phyloP scores from a whole-genome alignment of 805 yeast species.

The Kuraishia cidri region DNA sequence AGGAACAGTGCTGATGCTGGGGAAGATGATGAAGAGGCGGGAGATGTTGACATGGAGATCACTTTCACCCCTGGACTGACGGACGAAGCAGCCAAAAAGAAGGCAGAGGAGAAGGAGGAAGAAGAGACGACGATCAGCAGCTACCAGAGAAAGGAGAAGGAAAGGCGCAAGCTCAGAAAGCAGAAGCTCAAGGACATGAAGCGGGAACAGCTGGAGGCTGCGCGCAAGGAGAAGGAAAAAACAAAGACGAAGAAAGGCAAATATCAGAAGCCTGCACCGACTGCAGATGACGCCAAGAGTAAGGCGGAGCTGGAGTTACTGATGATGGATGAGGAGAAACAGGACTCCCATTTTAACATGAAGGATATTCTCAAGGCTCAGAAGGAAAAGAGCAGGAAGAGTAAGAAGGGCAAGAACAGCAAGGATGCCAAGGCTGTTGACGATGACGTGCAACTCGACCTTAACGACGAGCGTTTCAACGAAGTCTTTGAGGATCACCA shows the following conservation, averaged over 20 bases:
- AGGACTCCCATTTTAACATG: constrained; percentile 64
- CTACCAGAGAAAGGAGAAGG: constrained; percentile 83
- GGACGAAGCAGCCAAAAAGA: constrained; percentile 23
- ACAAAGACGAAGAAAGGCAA: constrained; percentile 15
- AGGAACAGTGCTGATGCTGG: constrained; percentile 12
- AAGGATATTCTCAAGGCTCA: constrained; percentile 71
- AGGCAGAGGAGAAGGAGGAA: constrained; percentile 22
- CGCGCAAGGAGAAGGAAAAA: constrained; percentile 13
- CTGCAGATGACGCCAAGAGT: constrained; percentile 30
- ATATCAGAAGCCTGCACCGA: too few species aligned
- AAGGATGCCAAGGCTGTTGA: constrained; percentile 37
- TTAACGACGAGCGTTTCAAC: constrained; percentile 77
- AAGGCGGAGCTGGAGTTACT: constrained; percentile 67
- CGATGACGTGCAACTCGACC: constrained; percentile 49
- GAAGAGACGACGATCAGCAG: constrained; percentile 64
- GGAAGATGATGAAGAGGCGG: constrained; percentile 17
- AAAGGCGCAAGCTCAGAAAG: constrained; percentile 79
- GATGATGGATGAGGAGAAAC: constrained; percentile 56
- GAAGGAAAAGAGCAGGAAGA: constrained; percentile 45
- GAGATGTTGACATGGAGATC: constrained; percentile 86
- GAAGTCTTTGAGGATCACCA: constrained; percentile 80
- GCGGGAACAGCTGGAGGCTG: constrained; percentile 27
- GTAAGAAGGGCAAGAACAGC: constrained; percentile 34
- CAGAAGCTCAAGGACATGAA: constrained; percentile 61
- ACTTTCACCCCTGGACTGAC: constrained; percentile 87